A percentile compares a stretch with the other conserved stretches of the same genome.
Conservation (phyloP, 2,329 filamentous ascomycete genomes). For the Cordyceps pruinosa region DNA sequence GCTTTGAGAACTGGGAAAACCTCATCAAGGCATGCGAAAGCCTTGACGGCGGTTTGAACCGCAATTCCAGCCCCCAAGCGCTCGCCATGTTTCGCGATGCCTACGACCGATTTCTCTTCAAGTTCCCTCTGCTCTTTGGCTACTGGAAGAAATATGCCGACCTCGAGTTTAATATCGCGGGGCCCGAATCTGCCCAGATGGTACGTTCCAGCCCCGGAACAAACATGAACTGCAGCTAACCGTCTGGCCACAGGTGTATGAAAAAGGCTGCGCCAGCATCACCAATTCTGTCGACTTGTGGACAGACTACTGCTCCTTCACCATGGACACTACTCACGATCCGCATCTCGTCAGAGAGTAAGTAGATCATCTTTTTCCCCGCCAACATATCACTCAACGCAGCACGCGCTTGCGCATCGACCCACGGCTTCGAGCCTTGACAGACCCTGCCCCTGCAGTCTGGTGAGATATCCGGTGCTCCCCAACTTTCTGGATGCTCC, state of each 20-base stretch:
- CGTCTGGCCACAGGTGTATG: conserved; percentile 66
- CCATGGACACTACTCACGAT: conserved; percentile 94
- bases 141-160: conserved; percentile 99
- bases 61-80: conserved; percentile 91
- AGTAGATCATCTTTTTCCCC: conserved; percentile 67
- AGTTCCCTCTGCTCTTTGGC: conserved; percentile 91
- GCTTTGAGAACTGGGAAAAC: conserved; percentile 93
- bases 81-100: conserved; percentile 79
- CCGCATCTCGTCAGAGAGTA: conserved; percentile 98
- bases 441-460: conserved; percentile 31
- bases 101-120: conserved; percentile 88
- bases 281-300: conserved; percentile 92
- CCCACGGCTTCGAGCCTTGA: conserved; percentile 28
- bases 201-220: conserved; percentile 41
- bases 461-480: conserved; percentile 65
- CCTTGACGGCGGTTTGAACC: conserved; percentile 87
- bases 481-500: conserved; percentile 51
- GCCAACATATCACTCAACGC: conserved; percentile 50
- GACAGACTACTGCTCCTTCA: conserved; percentile 96
- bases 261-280: conserved; percentile 89
- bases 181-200: conserved; percentile 95
- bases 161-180: conserved; percentile 91
- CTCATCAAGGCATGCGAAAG: conserved; percentile 75
- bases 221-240: conserved; percentile 13
- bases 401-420: conserved; percentile 29